Evolutionary conservation across 108 stramenopile genomes (phyloP).

Genomic region (Mayamaea pseudoterrestris): DNA sequence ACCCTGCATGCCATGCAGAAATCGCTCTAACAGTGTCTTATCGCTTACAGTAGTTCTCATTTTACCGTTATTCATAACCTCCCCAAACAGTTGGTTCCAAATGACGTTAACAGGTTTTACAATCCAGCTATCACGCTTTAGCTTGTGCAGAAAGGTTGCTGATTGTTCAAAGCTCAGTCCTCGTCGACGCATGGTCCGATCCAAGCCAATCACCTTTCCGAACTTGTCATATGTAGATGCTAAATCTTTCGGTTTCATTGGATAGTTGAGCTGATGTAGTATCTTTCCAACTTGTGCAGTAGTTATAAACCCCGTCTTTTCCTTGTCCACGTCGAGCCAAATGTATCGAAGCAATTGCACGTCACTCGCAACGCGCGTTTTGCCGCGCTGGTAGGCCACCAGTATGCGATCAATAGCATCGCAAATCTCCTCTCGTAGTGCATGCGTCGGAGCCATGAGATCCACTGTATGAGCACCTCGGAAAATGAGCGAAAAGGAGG

Average conservation of each 20-base stretch:
- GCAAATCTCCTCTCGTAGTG: slow-evolving; percentile 48
- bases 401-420: slow-evolving; percentile 49
- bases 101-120: slow-evolving; percentile 52
- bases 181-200: slow-evolving; percentile 28
- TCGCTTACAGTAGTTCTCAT: slow-evolving; percentile 34
- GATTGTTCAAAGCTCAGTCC: slow-evolving; percentile 78
- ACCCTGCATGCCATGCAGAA: slow-evolving; percentile 52
- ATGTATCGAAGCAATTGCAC: slow-evolving; percentile 67
- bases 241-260: slow-evolving; percentile 36
- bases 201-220: slow-evolving; percentile 50
- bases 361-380: slow-evolving; percentile 58
- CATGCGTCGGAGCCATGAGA: slow-evolving; percentile 35
- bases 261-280: slow-evolving; percentile 52
- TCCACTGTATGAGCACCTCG: slow-evolving; percentile 70
- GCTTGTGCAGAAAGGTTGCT: slow-evolving; percentile 67
- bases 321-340: slow-evolving; percentile 44
- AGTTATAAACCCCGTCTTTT: slow-evolving; percentile 20
- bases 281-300: slow-evolving; percentile 31
- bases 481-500: slow-evolving; percentile 67
- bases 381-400: slow-evolving; percentile 40
- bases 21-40: slow-evolving; percentile 53
- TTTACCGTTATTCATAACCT: slow-evolving; percentile 57
- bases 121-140: slow-evolving; percentile 75
- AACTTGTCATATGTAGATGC: slow-evolving; percentile 47
- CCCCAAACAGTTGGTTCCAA: slow-evolving; percentile 54